These are phyloP conservation scores for Clathrospora elynae DNA, from an alignment of 2,329 filamentous ascomycete genomes.

Conservation along the genomic window DNA sequence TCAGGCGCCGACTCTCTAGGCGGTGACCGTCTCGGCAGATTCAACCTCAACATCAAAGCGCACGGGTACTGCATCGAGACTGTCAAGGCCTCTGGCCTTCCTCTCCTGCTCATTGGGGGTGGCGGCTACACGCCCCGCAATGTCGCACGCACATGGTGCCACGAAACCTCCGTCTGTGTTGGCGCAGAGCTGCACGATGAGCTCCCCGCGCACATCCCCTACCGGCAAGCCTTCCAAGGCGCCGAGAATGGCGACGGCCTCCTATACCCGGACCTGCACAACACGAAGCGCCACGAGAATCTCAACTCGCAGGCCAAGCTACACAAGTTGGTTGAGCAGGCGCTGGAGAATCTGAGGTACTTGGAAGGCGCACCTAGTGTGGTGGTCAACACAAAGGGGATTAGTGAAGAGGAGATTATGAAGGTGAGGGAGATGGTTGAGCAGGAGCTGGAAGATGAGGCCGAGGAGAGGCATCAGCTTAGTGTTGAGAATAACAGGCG, in stretches of 20 bases:
- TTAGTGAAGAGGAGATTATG: conserved; percentile 69
- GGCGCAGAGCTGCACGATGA: conserved; percentile 71
- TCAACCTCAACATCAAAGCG: conserved; percentile 94
- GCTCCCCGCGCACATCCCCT: conserved; percentile 80
- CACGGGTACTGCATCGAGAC: conserved; percentile 91
- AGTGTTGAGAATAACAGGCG: conserved; percentile 56
- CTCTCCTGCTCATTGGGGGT: conserved; percentile 88
- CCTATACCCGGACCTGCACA: conserved; percentile 86
- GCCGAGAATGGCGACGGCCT: conserved; percentile 72
- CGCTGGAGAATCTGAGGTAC: conserved; percentile 85
- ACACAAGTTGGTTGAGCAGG: conserved; percentile 73
- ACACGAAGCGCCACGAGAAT: conserved; percentile 73
- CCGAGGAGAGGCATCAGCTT: conserved; percentile 64
- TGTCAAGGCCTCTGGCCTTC: conserved; percentile 79
- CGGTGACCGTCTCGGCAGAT: conserved; percentile 89
- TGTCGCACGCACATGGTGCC: conserved; percentile 94
- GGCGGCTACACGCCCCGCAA: conserved; percentile 97
- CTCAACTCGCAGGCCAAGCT: conserved; percentile 79
- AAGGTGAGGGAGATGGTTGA: conserved; percentile 71
- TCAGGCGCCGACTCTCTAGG: conserved; percentile 95
- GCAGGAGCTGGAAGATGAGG: conserved; percentile 67
- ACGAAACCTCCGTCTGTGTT: conserved; percentile 91
- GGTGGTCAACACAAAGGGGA: conserved; percentile 74
- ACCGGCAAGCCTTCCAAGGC: conserved; percentile 80
- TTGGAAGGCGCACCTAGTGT: conserved; percentile 78